A percentile compares a stretch with the other conserved stretches of the same genome.
Evolutionary conservation across 495 filamentous ascomycete species (phyloP).

Genomic region (Durotheca rogersii): DNA sequence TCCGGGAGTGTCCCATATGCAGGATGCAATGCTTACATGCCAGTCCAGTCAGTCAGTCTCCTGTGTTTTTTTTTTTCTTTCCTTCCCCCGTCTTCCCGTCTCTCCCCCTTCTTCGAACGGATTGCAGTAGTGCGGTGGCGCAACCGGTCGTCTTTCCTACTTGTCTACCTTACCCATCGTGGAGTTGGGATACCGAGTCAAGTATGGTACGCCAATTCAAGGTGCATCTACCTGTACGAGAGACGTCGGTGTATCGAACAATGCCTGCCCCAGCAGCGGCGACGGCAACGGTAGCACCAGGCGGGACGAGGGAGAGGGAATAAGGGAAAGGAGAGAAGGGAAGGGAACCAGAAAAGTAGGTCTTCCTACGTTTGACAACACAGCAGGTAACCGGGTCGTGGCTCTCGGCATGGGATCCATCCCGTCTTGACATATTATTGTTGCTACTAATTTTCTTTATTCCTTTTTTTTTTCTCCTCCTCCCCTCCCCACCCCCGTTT

Average conservation of each 20-base stretch:
- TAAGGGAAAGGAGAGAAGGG: background rate
- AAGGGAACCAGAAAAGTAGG: background rate
- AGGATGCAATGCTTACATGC: constrained; percentile 29
- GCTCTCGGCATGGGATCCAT: constrained; percentile 20
- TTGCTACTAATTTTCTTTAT: too few species aligned
- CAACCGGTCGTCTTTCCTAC: constrained; percentile 28
- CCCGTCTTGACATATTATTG: too few species aligned
- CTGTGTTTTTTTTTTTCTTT: background rate
- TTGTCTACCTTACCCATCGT: constrained; percentile 28
- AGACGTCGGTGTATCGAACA: too few species aligned
- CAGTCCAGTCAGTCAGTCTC: too few species aligned
- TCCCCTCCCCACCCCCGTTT: too few species aligned
- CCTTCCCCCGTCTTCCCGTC: background rate
- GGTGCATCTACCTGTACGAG: constrained; percentile 8
- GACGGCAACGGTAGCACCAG: too few species aligned
- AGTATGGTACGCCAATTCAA: constrained; percentile 20
- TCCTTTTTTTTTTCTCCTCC: too few species aligned
- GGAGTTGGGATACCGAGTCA: constrained; percentile 12
- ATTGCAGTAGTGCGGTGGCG: constrained; percentile 32
- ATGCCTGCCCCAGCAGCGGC: too few species aligned
- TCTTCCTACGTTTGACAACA: constrained; percentile 23
- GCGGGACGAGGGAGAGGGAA: background rate
- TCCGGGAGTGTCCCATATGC: constrained; percentile 26
- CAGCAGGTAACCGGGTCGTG: constrained; percentile 26
- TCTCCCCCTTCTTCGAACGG: too few species aligned